Base-by-base conservation (phyloP, 2,329 filamentous ascomycete genomes). In the Aspergillus neotritici region DNA sequence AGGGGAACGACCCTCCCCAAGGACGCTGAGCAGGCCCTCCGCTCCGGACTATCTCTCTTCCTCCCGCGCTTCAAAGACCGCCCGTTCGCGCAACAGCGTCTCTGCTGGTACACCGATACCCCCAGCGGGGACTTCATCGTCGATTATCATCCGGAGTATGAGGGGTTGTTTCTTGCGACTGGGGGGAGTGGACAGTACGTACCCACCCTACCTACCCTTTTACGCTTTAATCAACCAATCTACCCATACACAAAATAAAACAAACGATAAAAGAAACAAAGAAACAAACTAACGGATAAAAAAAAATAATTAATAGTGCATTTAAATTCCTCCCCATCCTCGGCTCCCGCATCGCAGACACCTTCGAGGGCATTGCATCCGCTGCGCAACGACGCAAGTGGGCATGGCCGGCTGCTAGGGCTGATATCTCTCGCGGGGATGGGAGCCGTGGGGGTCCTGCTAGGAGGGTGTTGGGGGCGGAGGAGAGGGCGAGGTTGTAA, bases 21-120 rank as follows among this genome's bases (percentile, higher is more conserved):
- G 5, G 80, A 85, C 49, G 84, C 77, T 21, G 76, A 80, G 37
- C 56, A 65, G 25, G 77, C 75, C 16, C 74, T 86, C 36, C 77
- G 82, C 12, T 63, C 71, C 1, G 83, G 76, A 1, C 66, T 88
- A 10, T 66, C 64, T 2, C 70, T 77, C 42, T 74, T 84, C 51
- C 71, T 85, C 7, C 79, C 83, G 1, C 70, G 72, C n/a, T 66
- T 84, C 3, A 70, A 69, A 30, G 68, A 72, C 30, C 71, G 82
- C 4, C 75, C 76, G 0, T 85, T 83, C 68, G 65, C 65, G 45
- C 71, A 72, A 40, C 80, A 78, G 2, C 71, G 80, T n/a, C 62
- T 86, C 34, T 87, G 83, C 66, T 87, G 83, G 83, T 87, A 87
- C 59, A 79, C 78, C 1, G 83, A 87, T 62, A 86, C 83, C 16